Conservation (phyloP, 106 monocot species). For the Dioscorea zingiberensis region DNA sequence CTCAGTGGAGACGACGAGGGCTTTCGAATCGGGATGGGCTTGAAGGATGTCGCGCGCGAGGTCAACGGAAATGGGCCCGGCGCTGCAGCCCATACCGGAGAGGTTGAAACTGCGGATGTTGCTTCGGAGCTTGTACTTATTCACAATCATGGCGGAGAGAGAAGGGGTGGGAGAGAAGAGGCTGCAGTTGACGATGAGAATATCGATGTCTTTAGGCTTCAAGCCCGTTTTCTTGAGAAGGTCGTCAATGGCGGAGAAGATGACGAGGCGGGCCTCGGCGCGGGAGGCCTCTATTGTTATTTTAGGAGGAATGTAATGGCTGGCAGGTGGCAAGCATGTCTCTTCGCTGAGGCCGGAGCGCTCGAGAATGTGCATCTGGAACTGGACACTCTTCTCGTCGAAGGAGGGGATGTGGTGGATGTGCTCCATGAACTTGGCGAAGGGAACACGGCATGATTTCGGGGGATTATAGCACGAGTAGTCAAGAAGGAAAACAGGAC, state of each 20-base stretch:
- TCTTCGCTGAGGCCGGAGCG: slow-evolving; percentile 25
- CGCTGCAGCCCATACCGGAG: slow-evolving; percentile 35
- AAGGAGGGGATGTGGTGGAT: slow-evolving; percentile 7
- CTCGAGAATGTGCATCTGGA: slow-evolving; percentile 28
- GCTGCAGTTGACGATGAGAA: slow-evolving; percentile 28
- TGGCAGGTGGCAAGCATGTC: slow-evolving; percentile 23
- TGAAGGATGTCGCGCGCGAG: slow-evolving; percentile 18
- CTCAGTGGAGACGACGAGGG: slow-evolving; percentile 10
- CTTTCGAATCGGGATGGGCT: slow-evolving; percentile 1
- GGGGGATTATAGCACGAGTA: slow-evolving; percentile 26
- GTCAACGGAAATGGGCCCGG: slow-evolving; percentile 20
- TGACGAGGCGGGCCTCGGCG: slow-evolving; percentile 19
- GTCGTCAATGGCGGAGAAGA: slow-evolving; percentile 20
- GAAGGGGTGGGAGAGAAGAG: slow-evolving; percentile 25
- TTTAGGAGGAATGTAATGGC: slow-evolving; percentile 12
- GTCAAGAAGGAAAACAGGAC: slow-evolving; percentile 18
- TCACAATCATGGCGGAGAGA: slow-evolving; percentile 15
- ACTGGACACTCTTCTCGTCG: slow-evolving; percentile 15
- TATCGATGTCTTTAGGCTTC: slow-evolving; percentile 7
- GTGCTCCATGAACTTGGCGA: slow-evolving; percentile 19
- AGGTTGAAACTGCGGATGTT: slow-evolving; percentile 19
- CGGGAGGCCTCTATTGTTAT: slow-evolving; percentile 11
- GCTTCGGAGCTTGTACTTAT: slow-evolving; percentile 17
- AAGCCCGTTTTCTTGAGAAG: slow-evolving; percentile 15
- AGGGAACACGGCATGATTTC: slow-evolving; percentile 14